Conservation (phyloP, 169 alveolate genomes). For the Neospora caninum region DNA sequence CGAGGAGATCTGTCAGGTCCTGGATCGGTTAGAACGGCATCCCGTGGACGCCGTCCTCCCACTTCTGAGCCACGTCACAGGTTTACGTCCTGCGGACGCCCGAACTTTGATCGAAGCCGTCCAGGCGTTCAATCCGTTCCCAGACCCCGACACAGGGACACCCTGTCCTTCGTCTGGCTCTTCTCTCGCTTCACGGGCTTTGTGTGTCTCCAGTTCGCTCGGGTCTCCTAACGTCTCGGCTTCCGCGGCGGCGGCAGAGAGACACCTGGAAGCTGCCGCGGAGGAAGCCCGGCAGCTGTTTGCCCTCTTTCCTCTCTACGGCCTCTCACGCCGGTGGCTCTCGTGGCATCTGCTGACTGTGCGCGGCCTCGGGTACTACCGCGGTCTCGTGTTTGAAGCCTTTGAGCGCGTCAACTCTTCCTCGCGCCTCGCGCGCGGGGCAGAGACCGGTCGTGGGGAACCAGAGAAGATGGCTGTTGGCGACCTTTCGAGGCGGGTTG, state of each 20-base stretch:
- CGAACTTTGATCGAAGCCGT: not conserved
- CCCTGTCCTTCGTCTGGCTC: not conserved
- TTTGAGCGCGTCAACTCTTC: conserved; percentile 68
- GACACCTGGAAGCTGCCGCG: not conserved
- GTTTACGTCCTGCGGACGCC: not conserved
- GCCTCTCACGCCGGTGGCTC: conserved; percentile 46
- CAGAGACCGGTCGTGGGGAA: too few relatives aligned
- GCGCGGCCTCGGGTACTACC: conserved; percentile 75
- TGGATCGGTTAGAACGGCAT: not conserved
- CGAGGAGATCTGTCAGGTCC: not conserved
- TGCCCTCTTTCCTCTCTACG: not conserved
- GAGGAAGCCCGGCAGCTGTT: conserved; percentile 13
- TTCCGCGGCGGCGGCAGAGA: not conserved
- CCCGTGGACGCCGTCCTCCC: not conserved
- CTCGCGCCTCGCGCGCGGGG: conserved; percentile 65
- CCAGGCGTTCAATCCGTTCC: conserved; percentile 4
- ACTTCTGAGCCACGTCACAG: not conserved
- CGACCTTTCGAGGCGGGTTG: too few relatives aligned
- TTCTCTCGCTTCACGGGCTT: not conserved
- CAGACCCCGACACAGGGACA: not conserved
- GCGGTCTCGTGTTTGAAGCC: conserved; percentile 74
- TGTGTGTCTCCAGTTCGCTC: not conserved
- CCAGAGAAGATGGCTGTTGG: too few relatives aligned
- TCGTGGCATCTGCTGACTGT: conserved; percentile 65
- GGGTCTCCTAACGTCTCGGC: not conserved